Conservation (phyloP, 2,329 filamentous ascomycete genomes). For the Alternaria sp. region DNA sequence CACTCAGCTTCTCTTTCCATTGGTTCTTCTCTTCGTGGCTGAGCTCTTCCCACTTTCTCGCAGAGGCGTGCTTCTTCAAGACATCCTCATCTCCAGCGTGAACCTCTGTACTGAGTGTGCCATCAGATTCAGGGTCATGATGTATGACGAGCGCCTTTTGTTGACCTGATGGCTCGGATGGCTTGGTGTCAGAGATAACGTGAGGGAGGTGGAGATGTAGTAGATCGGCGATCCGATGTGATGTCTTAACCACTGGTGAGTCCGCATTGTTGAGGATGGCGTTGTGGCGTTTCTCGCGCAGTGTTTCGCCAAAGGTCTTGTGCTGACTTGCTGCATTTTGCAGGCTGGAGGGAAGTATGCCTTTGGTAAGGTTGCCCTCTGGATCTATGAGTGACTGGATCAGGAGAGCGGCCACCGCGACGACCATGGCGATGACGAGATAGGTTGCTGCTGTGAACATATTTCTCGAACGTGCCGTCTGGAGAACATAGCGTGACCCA, state of each 20-base stretch:
- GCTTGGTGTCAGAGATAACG: slow-evolving; percentile 9
- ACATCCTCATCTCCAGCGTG: slow-evolving; percentile 41
- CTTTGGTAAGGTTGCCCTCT: slow-evolving; percentile 52
- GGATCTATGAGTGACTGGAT: slow-evolving; percentile 65
- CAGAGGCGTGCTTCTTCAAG: slow-evolving; percentile 51
- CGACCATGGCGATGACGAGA: slow-evolving; percentile 63
- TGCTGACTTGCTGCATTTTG: slow-evolving; percentile 45
- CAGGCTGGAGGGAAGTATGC: slow-evolving; percentile 61
- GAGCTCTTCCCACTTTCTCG: slow-evolving; percentile 75
- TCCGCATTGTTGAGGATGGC: slow-evolving; percentile 33
- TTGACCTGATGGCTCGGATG: slow-evolving; percentile 2
- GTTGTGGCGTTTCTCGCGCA: slow-evolving; percentile 32
- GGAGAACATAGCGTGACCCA: slow-evolving; percentile 71
- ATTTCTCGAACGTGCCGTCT: slow-evolving; percentile 57
- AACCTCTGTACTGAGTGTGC: slow-evolving; percentile 51
- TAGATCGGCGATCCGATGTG: slow-evolving; percentile 43
- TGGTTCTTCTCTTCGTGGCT: slow-evolving; percentile 64
- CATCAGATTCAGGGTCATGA: slow-evolving; percentile 44
- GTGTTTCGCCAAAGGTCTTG: slow-evolving; percentile 37
- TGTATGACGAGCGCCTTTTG: slow-evolving; percentile 52
- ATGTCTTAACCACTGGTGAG: slow-evolving; percentile 31
- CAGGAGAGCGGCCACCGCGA: slow-evolving; percentile 67
- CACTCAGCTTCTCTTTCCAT: slow-evolving; percentile 73
- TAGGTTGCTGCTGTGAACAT: slow-evolving; percentile 62
- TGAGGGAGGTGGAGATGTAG: slow-evolving; percentile 35